A percentile compares a stretch with the other conserved stretches of the same genome.
Conservation (phyloP, 306 rosid genomes). For the Sindora glabra region DNA sequence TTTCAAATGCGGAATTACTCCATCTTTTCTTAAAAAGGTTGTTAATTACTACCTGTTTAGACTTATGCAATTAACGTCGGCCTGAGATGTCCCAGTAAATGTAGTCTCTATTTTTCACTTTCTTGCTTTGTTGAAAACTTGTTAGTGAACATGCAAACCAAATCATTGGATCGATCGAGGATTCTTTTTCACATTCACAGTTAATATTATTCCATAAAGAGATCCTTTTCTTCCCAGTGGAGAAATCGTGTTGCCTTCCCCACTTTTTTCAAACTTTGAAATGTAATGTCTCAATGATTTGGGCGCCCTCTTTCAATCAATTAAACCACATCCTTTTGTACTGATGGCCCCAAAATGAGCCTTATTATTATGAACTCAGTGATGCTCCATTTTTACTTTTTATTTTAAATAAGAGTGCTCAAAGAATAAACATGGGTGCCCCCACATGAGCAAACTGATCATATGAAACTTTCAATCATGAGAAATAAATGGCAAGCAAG, state of each 20-base stretch:
- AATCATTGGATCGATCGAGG: slow-evolving; percentile 37
- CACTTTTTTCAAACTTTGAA: slow-evolving; percentile 23
- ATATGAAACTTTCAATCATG: slow-evolving; percentile 36
- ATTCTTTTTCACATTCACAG: slow-evolving; percentile 21
- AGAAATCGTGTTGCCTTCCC: slow-evolving; percentile 35
- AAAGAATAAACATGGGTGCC: slow-evolving; percentile 19
- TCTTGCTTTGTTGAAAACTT: slow-evolving; percentile 62
- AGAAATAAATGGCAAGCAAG: slow-evolving; percentile 29
- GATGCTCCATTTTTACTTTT: slow-evolving; percentile 24
- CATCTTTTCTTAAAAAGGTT: slow-evolving; percentile 8
- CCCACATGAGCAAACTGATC: slow-evolving; percentile 35
- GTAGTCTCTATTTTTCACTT: slow-evolving; percentile 26
- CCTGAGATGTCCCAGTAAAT: slow-evolving; percentile 27
- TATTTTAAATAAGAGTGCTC: no score
- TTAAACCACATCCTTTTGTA: slow-evolving; percentile 24
- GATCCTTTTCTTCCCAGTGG: slow-evolving; percentile 66
- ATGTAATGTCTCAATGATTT: slow-evolving; percentile 74
- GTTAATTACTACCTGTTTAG: neutral
- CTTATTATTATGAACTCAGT: slow-evolving; percentile 40
- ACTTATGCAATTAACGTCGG: slow-evolving; percentile 22
- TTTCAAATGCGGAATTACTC: neutral
- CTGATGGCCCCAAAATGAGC: slow-evolving; percentile 26
- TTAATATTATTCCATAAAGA: slow-evolving; percentile 37
- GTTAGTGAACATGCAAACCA: slow-evolving; percentile 55
- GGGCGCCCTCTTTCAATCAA: slow-evolving; percentile 38